Evolutionary conservation across 164 flowering plant species (phyloP), one percentile per base, ranked within the genome.

Genomic region (Platanus orientalis): DNA sequence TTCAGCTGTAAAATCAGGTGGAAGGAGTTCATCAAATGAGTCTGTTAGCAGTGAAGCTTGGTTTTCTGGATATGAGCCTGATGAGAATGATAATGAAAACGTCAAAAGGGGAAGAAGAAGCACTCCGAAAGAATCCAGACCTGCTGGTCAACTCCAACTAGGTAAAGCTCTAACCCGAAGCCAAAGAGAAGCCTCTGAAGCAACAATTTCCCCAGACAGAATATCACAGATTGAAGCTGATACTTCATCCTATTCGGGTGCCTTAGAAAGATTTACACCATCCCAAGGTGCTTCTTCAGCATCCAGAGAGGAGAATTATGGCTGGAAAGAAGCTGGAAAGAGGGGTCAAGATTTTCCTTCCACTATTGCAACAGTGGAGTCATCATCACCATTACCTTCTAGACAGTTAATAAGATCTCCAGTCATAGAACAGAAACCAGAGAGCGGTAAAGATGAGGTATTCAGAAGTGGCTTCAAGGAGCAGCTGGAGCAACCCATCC

Each of bases 41-140:
- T 86, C 96, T 64, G 75, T 60, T 40, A 73, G 78, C 65, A 87
- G 85, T 68, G 97, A 88, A 52, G 59, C 86, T 20, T 88, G 87
- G 90, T 91, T 85, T 77, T 91, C 97, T 21, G 87, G 95, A 44
- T 77, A 72, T 67, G 97, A 89, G 45, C 74, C 72, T 17, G 94
- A 85, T 62, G 87, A 81, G 39, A 78, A 66, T 68, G 72, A 59
- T 69, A 76, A 76, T 28, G 71, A 72, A 51, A 75, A 63, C 66
- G 70, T 53, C 40, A 76, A 68, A 66, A 76, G 64, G 65, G 76
- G 71, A 34, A 75, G 60, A 63, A 66, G 53, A 61, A 64, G 67
- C 42, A 53, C 50, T 21, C 69, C 69, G 36, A 72, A 68, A 29
- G 78, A 72, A 60, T 57, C 69, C 40, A 54, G 52, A 39, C 70